Evolutionary conservation across 2,329 filamentous ascomycete genomes (phyloP).

Genomic region (Dactylellina cionopaga): DNA sequence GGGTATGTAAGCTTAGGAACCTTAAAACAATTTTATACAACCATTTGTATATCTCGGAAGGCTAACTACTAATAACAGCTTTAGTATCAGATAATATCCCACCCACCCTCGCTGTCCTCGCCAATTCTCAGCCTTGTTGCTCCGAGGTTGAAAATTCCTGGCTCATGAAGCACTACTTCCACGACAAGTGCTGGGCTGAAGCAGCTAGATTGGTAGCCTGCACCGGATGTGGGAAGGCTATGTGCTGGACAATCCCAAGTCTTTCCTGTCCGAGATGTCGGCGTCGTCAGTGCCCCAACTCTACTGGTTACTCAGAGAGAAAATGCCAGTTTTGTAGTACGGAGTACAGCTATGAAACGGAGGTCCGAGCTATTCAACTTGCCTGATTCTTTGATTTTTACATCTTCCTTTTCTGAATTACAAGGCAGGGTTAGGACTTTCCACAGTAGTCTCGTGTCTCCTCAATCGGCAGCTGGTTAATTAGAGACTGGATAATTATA

Average conservation of each 20-base stretch:
- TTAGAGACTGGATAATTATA: too few species aligned
- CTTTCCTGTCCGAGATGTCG: constrained; percentile 5
- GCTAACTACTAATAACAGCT: not conserved
- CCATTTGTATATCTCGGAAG: not conserved
- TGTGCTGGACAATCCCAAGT: constrained; percentile 16
- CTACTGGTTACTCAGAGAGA: not conserved
- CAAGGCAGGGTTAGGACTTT: too few species aligned
- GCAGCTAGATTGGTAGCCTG: not conserved
- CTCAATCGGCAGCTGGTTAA: too few species aligned
- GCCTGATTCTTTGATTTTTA: too few species aligned
- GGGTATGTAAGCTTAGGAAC: constrained; percentile 18
- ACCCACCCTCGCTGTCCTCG: constrained; percentile 5
- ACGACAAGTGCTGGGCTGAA: constrained; percentile 1
- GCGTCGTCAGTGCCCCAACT: constrained; percentile 25
- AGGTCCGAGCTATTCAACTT: not conserved
- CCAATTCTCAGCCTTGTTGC: constrained; percentile 11
- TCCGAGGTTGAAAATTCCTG: constrained; percentile 6
- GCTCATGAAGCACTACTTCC: constrained; percentile 40
- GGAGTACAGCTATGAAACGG: constrained; percentile 26
- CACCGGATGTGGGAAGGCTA: constrained; percentile 2
- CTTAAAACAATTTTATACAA: not conserved
- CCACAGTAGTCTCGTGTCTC: too few species aligned
- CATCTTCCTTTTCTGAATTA: too few species aligned
- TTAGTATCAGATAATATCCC: not conserved
- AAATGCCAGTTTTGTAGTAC: constrained; percentile 30